These are phyloP conservation scores for Kitagawia praeruptora DNA, from an alignment of 129 eudicot genomes.

Conservation along the genomic window DNA sequence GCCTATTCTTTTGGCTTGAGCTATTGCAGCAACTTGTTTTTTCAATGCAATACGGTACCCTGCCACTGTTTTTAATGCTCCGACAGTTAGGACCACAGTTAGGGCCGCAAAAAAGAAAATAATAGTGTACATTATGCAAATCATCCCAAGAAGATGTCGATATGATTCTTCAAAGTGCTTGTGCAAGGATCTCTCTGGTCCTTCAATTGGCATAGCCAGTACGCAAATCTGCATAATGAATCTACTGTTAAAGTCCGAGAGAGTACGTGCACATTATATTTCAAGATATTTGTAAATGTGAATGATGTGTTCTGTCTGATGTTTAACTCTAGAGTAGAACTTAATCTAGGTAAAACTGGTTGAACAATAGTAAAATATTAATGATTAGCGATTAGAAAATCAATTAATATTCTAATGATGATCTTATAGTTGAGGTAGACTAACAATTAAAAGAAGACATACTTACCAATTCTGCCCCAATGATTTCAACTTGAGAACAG, in stretches of 20 bases:
- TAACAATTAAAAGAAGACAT: too few species aligned
- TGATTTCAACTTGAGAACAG: constrained; percentile 34
- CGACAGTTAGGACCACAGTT: constrained; percentile 16
- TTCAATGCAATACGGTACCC: constrained; percentile 37
- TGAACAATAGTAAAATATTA: background rate
- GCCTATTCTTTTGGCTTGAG: constrained; percentile 51
- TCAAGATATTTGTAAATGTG: background rate
- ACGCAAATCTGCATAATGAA: constrained; percentile 40
- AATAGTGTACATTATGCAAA: constrained; percentile 1
- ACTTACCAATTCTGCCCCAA: constrained; percentile 38
- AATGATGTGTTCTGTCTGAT: too few species aligned
- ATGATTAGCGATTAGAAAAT: background rate
- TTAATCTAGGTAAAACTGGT: background rate
- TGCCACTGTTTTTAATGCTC: constrained; percentile 39
- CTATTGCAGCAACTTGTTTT: constrained; percentile 53
- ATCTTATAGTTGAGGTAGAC: background rate
- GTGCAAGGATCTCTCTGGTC: constrained; percentile 23
- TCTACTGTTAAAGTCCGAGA: background rate
- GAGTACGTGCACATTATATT: background rate
- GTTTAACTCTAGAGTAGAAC: too few species aligned
- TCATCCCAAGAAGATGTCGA: constrained; percentile 21
- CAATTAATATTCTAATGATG: background rate
- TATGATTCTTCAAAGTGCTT: constrained; percentile 18
- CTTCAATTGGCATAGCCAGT: constrained; percentile 37
- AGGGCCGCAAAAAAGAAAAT: constrained; percentile 20